phyloP scores from a whole-genome alignment of 495 filamentous ascomycete genomes.

The Penicillium verhagenii region DNA sequence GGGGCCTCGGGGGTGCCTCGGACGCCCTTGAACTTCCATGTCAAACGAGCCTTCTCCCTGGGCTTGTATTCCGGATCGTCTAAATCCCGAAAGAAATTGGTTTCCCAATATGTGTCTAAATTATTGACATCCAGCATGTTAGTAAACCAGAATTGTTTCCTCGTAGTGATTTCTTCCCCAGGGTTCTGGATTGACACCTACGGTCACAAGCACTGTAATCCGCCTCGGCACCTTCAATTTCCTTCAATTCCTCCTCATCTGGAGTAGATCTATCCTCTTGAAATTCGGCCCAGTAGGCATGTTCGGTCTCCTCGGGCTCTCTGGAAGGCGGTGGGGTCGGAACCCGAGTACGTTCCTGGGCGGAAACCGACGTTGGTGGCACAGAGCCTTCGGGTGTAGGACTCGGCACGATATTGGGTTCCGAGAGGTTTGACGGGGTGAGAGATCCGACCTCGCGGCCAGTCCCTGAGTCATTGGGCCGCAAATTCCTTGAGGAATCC shows the following conservation, averaged over 20 bases:
- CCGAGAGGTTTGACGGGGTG: not conserved
- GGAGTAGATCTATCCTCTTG: slow-evolving; percentile 58
- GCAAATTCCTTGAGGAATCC: slow-evolving; percentile 17
- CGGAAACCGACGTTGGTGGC: not conserved
- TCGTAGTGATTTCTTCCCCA: not conserved
- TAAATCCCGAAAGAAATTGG: slow-evolving; percentile 53
- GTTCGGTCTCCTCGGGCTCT: slow-evolving; percentile 31
- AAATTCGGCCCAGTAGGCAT: slow-evolving; percentile 49
- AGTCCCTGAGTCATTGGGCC: slow-evolving; percentile 1
- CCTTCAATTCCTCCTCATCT: slow-evolving; percentile 58
- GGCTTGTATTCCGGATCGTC: slow-evolving; percentile 61
- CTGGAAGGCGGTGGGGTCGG: not conserved
- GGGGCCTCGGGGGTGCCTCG: slow-evolving; percentile 61
- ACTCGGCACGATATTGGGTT: not conserved
- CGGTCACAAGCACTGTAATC: slow-evolving; percentile 56
- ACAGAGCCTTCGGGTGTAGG: not conserved
- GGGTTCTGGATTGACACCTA: slow-evolving; percentile 16
- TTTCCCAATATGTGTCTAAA: slow-evolving; percentile 60
- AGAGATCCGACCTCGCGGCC: not conserved
- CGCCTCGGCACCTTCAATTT: slow-evolving; percentile 50
- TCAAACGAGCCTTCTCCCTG: slow-evolving; percentile 51
- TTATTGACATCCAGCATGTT: slow-evolving; percentile 3
- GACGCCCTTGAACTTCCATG: slow-evolving; percentile 59
- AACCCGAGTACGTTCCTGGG: not conserved
- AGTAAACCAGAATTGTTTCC: slow-evolving; percentile 5